These are phyloP conservation scores for Mycosphaerella sp. DNA, from an alignment of 2,329 filamentous ascomycete genomes.

Conservation along the genomic window DNA sequence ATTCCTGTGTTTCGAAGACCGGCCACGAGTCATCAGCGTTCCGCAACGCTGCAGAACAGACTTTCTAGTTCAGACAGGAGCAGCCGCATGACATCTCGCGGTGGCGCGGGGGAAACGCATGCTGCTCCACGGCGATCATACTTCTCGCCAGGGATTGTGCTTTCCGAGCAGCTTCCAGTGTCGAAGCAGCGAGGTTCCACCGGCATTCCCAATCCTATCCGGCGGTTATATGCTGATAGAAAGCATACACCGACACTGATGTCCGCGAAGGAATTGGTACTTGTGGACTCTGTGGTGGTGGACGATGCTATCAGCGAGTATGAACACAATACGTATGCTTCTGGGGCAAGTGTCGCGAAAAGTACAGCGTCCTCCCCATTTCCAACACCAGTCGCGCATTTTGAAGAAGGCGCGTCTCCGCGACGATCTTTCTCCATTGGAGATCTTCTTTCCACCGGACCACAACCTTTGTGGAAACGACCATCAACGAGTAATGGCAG, in stretches of 20 bases:
- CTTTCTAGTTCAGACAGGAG: slow-evolving; percentile 12
- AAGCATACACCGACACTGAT: slow-evolving; percentile 33
- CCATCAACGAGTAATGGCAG: slow-evolving; percentile 35
- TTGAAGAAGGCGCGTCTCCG: slow-evolving; percentile 31
- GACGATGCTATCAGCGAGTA: slow-evolving; percentile 24
- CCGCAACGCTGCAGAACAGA: slow-evolving; percentile 56
- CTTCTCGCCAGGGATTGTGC: slow-evolving; percentile 30
- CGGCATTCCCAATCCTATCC: slow-evolving; percentile 36
- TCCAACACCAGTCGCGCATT: slow-evolving; percentile 16
- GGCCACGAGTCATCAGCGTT: slow-evolving; percentile 72
- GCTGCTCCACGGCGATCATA: slow-evolving; percentile 32
- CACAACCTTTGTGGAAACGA: slow-evolving; percentile 35
- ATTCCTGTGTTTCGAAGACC: slow-evolving; percentile 64
- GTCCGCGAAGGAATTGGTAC: slow-evolving; percentile 26
- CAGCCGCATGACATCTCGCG: slow-evolving; percentile 12
- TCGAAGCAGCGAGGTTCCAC: slow-evolving; percentile 28
- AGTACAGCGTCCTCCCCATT: slow-evolving; percentile 28
- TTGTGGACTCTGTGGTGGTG: slow-evolving; percentile 24
- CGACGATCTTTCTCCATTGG: slow-evolving; percentile 48
- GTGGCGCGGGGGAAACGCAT: slow-evolving; percentile 12
- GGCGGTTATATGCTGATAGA: slow-evolving; percentile 33
- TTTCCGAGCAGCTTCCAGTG: slow-evolving; percentile 14
- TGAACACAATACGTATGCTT: slow-evolving; percentile 13
- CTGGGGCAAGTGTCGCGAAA: slow-evolving; percentile 12
- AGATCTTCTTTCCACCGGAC: slow-evolving; percentile 39